Conservation (phyloP, 805 yeast species). For the Suhomyces xylopsoci region DNA sequence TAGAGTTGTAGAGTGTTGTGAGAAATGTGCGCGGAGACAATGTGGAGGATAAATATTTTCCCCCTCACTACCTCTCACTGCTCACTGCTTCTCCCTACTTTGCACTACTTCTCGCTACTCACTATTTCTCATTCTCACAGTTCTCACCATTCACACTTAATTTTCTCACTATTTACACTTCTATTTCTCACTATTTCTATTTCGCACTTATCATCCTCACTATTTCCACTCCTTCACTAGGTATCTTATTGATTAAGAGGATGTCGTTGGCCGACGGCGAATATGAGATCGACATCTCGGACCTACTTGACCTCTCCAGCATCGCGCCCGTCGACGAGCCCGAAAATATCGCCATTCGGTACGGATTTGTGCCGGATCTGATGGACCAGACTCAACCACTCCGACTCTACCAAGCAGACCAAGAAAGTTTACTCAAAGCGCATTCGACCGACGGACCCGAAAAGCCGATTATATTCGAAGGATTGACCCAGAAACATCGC, state of each 20-base stretch:
- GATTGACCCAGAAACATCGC: conserved; percentile 28
- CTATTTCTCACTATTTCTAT: background rate
- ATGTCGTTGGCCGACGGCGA: conserved; percentile 42
- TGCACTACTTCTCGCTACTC: no score
- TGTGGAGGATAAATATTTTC: no score
- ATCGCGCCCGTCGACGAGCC: conserved; percentile 9
- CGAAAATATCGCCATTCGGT: conserved; percentile 31
- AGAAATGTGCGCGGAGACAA: no score
- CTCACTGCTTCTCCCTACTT: no score
- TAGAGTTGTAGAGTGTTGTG: background rate
- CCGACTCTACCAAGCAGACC: conserved; percentile 32
- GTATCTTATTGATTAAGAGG: no score
- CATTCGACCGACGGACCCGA: conserved; percentile 19
- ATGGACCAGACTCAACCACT: conserved; percentile 36
- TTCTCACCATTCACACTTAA: no score
- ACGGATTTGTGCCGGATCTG: conserved; percentile 41
- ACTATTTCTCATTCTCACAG: no score
- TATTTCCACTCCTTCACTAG: no score
- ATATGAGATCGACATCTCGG: conserved; percentile 38
- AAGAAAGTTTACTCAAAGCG: conserved; percentile 32
- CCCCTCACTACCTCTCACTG: no score
- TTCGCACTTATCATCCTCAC: background rate
- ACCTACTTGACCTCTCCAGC: conserved; percentile 11
- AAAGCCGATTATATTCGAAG: conserved; percentile 36
- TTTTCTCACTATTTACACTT: no score